A percentile compares a stretch with the other conserved stretches of the same genome.
Evolutionary conservation across 2,329 filamentous ascomycete species (phyloP).

Genomic region (Alternaria longipes): DNA sequence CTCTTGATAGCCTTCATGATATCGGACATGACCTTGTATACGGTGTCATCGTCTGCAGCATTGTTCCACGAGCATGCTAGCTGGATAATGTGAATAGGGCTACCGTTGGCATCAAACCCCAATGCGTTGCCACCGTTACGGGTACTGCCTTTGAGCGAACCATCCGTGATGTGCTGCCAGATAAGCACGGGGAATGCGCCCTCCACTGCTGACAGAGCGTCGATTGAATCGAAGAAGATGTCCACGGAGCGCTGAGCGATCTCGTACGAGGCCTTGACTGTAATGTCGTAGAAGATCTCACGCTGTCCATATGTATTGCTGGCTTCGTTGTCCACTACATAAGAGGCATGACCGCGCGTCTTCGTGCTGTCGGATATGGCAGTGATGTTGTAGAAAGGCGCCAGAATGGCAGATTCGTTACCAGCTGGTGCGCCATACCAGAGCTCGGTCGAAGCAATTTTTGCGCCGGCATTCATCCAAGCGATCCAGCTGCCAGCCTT

Average conservation of each 20-base stretch:
- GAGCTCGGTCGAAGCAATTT: conserved; percentile 20
- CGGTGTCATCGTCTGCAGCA: conserved; percentile 23
- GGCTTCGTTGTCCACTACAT: conserved; percentile 9
- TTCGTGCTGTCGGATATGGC: conserved; percentile 1
- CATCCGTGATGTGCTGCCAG: conserved; percentile 29
- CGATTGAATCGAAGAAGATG: conserved; percentile 18
- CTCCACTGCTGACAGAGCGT: conserved; percentile 7
- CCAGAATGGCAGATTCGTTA: neutral
- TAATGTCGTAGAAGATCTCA: conserved; percentile 23
- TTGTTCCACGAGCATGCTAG: conserved; percentile 30
- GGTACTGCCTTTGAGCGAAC: conserved; percentile 31
- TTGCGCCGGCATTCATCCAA: conserved; percentile 23
- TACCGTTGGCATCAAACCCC: conserved; percentile 24
- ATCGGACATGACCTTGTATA: conserved; percentile 21
- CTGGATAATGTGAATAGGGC: conserved; percentile 30
- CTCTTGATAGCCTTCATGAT: conserved; percentile 21
- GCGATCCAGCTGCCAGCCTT: conserved; percentile 45
- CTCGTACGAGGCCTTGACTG: conserved; percentile 20
- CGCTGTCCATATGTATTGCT: conserved; percentile 9
- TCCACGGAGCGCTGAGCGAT: conserved; percentile 21
- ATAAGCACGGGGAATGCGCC: conserved; percentile 18
- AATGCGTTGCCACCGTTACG: conserved; percentile 30
- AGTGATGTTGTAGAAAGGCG: conserved; percentile 12
- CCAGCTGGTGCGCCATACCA: conserved; percentile 29
- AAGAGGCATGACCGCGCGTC: conserved; percentile 3